phyloP scores from a whole-genome alignment of 805 yeast genomes.

The Candida fluviatilis region DNA sequence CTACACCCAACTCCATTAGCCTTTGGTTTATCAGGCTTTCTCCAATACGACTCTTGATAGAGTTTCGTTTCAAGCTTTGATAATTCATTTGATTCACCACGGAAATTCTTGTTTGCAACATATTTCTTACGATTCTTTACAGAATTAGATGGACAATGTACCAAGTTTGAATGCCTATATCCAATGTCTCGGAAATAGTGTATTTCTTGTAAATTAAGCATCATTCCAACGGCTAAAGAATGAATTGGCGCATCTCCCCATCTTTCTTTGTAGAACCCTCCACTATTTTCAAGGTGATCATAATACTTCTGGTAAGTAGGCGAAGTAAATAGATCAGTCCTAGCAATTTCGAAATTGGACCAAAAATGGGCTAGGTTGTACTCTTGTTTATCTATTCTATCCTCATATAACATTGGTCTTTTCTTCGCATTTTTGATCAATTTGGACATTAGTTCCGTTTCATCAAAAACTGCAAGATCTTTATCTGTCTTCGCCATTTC shows the following conservation, averaged over 20 bases:
- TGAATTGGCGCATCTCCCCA: slow-evolving; percentile 99
- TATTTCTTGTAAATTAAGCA: slow-evolving; percentile 61
- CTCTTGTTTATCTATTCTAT: slow-evolving; percentile 60
- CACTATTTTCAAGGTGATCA: slow-evolving; percentile 59
- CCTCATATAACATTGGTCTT: slow-evolving; percentile 32
- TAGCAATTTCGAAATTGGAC: slow-evolving; percentile 91
- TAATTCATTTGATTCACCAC: slow-evolving; percentile 7
- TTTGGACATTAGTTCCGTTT: slow-evolving; percentile 31
- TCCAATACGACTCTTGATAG: slow-evolving; percentile 28
- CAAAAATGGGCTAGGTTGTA: slow-evolving; percentile 85
- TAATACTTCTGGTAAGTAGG: slow-evolving; percentile 65
- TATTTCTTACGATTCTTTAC: slow-evolving; percentile 49
- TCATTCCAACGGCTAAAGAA: slow-evolving; percentile 78
- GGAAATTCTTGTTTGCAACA: slow-evolving; percentile 25
- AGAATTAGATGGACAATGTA: slow-evolving; percentile 74
- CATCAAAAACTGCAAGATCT: slow-evolving; percentile 19
- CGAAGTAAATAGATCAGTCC: slow-evolving; percentile 69
- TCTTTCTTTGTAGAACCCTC: slow-evolving; percentile 86
- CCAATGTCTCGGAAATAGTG: slow-evolving; percentile 95
- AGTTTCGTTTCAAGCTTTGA: neutral
- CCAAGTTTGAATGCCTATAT: slow-evolving; percentile 73
- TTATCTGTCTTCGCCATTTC: slow-evolving; percentile 18
- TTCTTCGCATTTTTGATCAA: slow-evolving; percentile 30
- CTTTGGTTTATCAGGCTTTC: slow-evolving; percentile 25
- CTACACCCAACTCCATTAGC: slow-evolving; percentile 73